A percentile compares a stretch with the other conserved stretches of the same genome.
Evolutionary conservation across 164 flowering plant species (phyloP).

Genomic region (Magnolia sinica): DNA sequence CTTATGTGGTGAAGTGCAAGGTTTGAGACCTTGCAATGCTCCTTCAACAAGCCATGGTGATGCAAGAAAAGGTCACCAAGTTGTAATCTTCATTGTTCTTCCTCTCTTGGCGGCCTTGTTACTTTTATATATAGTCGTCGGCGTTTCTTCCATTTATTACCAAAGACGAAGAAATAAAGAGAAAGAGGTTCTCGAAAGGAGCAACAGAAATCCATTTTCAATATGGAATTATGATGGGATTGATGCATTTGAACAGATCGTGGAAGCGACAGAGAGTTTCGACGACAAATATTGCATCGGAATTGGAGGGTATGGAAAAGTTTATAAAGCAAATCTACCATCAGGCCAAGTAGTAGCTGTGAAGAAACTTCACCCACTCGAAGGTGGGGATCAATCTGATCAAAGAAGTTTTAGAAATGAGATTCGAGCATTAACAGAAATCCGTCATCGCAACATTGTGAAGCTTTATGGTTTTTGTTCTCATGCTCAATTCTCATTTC

Average conservation of each 20-base stretch:
- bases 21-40: neutral
- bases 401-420: slow-evolving; percentile 13
- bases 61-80: neutral
- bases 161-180: neutral
- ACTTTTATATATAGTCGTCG: neutral
- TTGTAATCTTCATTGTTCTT: neutral
- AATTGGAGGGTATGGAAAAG: slow-evolving; percentile 58
- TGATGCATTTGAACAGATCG: slow-evolving; percentile 45
- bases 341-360: slow-evolving; percentile 50
- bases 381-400: slow-evolving; percentile 1
- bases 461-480: slow-evolving; percentile 19
- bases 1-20: neutral
- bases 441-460: slow-evolving; percentile 21
- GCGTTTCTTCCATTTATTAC: neutral
- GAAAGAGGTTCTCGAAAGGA: neutral
- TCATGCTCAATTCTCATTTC: neutral
- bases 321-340: slow-evolving; percentile 40
- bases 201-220: neutral
- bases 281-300: slow-evolving; percentile 47
- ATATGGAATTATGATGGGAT: slow-evolving; percentile 55
- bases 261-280: slow-evolving; percentile 50
- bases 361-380: slow-evolving; percentile 36
- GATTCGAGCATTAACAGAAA: slow-evolving; percentile 10
- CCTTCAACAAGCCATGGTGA: neutral
- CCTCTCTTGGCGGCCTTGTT: neutral